Evolutionary conservation across 2,329 filamentous ascomycete species (phyloP).

Genomic region (Trichoderma afroharzianum): DNA sequence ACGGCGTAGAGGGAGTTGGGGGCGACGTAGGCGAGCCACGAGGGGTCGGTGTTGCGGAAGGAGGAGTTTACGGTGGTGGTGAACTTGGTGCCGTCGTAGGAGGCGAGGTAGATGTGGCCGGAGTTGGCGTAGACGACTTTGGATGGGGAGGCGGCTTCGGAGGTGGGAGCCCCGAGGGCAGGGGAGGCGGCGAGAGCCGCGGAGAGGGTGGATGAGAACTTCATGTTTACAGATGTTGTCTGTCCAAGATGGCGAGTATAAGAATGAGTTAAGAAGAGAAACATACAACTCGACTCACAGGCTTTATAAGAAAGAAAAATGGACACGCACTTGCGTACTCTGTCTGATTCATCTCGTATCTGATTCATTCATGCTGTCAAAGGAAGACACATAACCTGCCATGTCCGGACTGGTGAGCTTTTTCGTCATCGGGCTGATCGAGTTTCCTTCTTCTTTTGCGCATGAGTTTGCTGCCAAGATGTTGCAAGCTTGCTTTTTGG

Average conservation of each 20-base stretch:
- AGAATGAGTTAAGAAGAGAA: neutral
- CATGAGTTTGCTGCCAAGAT: neutral
- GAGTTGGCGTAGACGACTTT: conserved; percentile 39
- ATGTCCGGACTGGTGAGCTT: neutral
- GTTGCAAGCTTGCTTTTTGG: neutral
- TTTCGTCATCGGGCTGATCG: neutral
- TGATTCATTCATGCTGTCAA: neutral
- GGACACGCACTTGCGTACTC: neutral
- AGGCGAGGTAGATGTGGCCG: conserved; percentile 38
- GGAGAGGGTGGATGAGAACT: conserved; percentile 1
- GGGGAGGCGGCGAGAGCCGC: neutral
- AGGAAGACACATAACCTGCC: neutral
- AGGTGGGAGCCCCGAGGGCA: neutral
- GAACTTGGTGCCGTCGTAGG: conserved; percentile 41
- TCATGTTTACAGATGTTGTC: neutral
- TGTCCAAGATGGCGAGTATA: neutral
- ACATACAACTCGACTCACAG: neutral
- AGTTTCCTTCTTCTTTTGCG: neutral
- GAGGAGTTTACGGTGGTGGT: conserved; percentile 31
- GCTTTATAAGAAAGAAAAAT: neutral
- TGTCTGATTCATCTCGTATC: neutral
- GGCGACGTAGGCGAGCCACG: conserved; percentile 44
- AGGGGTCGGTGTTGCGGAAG: conserved; percentile 37
- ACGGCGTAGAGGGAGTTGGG: conserved; percentile 43
- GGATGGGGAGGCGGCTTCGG: neutral